phyloP scores from a whole-genome alignment of 2,329 filamentous ascomycete species.

The Escovopsis sp. region DNA sequence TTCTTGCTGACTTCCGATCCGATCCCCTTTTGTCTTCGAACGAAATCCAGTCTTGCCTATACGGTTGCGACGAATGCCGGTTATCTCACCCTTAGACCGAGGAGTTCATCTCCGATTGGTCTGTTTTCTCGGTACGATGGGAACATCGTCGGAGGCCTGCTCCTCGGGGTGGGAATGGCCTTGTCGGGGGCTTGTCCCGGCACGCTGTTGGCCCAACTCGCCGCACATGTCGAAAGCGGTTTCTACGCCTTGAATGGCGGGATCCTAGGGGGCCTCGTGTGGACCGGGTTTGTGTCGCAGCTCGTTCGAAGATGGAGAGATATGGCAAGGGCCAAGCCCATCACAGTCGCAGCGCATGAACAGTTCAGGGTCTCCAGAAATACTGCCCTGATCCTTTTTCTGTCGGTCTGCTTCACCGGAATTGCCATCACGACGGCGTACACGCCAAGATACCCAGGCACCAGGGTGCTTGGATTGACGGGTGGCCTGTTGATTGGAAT shows the following conservation, averaged over 20 bases:
- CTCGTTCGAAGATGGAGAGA: slow-evolving; percentile 16
- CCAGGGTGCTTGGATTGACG: slow-evolving; percentile 27
- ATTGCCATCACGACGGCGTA: slow-evolving; percentile 23
- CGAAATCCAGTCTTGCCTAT: slow-evolving; percentile 26
- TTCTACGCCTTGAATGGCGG: slow-evolving; percentile 39
- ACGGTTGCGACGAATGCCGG: slow-evolving; percentile 28
- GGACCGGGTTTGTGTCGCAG: slow-evolving; percentile 28
- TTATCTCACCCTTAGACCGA: slow-evolving; percentile 29
- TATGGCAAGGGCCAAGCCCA: slow-evolving; percentile 11
- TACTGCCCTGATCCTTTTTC: slow-evolving; percentile 26
- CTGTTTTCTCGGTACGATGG: slow-evolving; percentile 44
- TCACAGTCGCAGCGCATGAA: slow-evolving; percentile 23
- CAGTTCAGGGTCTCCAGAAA: slow-evolving; percentile 24
- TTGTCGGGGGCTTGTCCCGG: slow-evolving; percentile 52
- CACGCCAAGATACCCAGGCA: slow-evolving; percentile 17
- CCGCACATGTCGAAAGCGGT: slow-evolving; percentile 35
- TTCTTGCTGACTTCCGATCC: background rate
- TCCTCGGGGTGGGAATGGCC: slow-evolving; percentile 53
- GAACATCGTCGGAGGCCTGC: slow-evolving; percentile 47
- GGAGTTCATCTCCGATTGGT: slow-evolving; percentile 35
- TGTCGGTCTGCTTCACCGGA: slow-evolving; percentile 24
- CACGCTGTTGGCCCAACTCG: slow-evolving; percentile 47
- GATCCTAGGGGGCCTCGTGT: slow-evolving; percentile 39
- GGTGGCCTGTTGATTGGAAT: slow-evolving; percentile 45
- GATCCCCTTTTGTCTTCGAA: background rate